Evolutionary conservation across 805 yeast genomes (phyloP).

Genomic region (Hanseniaspora pseudoguilliermondii): DNA sequence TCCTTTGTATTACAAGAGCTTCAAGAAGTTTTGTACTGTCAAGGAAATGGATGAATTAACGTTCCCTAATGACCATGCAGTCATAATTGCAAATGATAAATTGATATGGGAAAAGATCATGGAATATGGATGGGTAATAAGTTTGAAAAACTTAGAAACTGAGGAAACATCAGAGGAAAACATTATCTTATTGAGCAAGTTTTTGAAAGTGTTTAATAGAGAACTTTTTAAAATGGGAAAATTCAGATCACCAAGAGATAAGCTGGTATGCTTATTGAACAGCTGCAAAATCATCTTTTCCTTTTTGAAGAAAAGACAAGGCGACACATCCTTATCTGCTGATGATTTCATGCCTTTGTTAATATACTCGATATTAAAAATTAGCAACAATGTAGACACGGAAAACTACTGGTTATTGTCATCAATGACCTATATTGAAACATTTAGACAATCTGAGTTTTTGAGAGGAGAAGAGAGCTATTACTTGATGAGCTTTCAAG

Average conservation of each 20-base stretch:
- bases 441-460: conserved; percentile 65
- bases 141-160: conserved; percentile 69
- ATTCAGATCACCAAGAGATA: conserved; percentile 89
- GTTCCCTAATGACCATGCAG: conserved; percentile 43
- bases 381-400: neutral
- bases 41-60: conserved; percentile 30
- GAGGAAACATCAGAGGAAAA: conserved; percentile 23
- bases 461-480: conserved; percentile 81
- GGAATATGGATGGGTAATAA: conserved; percentile 53
- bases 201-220: conserved; percentile 50
- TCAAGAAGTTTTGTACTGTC: conserved; percentile 19
- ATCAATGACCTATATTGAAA: conserved; percentile 71
- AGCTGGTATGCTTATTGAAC: conserved; percentile 78
- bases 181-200: conserved; percentile 33
- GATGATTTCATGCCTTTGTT: conserved; percentile 87
- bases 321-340: conserved; percentile 64
- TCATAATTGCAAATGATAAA: conserved; percentile 52
- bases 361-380: conserved; percentile 62
- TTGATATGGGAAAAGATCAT: conserved; percentile 39
- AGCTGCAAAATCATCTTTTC: conserved; percentile 90
- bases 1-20: conserved; percentile 33
- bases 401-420: conserved; percentile 45
- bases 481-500: conserved; percentile 78
- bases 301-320: conserved; percentile 46
- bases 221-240: conserved; percentile 69